Base-by-base conservation (phyloP, 441 rosid species). In the Raphanus hybrid region DNA sequence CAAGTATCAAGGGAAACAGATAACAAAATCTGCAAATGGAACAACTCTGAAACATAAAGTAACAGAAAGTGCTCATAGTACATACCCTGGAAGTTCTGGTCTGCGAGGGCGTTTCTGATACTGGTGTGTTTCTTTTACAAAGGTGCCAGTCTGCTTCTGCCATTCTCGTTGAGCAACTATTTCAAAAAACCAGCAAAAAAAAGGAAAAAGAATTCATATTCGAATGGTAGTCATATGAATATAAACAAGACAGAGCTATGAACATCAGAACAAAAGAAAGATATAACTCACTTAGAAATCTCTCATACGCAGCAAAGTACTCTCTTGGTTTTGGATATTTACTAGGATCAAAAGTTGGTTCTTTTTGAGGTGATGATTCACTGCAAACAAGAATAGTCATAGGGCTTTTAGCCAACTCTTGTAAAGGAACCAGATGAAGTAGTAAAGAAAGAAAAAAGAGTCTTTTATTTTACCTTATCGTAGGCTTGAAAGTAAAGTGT, bases 81-180 rank as follows among this genome's bases (percentile, higher is more conserved):
- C 61, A 75, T 81, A 67, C 99, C 98, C 86, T 60, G 78, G 84
- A 63, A 88, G 32, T 68, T 92, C 99, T 4, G 89, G 91, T 26
- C 98, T 87, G 63, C 89, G 90, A 50, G 63, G 67, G 75, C 75
- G 61, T 15, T 65, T 77, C 60, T 67, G 77, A 41, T 82, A 50
- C 70, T 84, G 85, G 83, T 83, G 78, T 59, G 71, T 73, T 55
- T 85, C 91, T 55, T 59, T 60, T 35, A 73, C 82, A 78, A 60
- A 32, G 37, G 39, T 54, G 20, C 96, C 97, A 15, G 86, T 86
- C 84, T 87, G 96, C 81, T 80, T 93, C 75, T 87, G 82, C 81
- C 90, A 82, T 80, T 95, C 99, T 67, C 80, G 85, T 71, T 74
- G 85, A 37, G 96, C 93, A 84, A 83, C 98, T 93, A 59, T 16